phyloP scores from a whole-genome alignment of 1,284 basidiomycete genomes.

The Tylopilus sp. region DNA sequence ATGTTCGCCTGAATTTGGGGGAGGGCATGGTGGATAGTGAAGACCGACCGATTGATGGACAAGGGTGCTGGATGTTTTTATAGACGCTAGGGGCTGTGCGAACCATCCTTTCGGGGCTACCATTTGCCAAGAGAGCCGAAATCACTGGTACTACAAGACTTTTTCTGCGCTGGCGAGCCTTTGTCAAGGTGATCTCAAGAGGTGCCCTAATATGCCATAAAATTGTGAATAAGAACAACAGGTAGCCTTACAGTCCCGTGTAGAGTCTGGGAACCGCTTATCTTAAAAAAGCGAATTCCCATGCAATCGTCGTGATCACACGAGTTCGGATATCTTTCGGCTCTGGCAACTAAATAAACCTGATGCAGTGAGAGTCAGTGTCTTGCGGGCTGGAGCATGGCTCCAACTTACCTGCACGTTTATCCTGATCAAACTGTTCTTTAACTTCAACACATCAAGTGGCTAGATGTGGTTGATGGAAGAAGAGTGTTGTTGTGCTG shows the following conservation, averaged over 20 bases:
- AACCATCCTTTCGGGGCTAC: background rate
- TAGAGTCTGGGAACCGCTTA: too few species aligned
- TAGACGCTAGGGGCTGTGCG: background rate
- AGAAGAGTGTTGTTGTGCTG: background rate
- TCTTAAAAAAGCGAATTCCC: background rate
- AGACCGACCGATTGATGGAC: background rate
- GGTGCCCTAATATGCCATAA: too few species aligned
- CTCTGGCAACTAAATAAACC: slow-evolving; percentile 26
- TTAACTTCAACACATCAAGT: slow-evolving; percentile 53
- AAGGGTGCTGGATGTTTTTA: background rate
- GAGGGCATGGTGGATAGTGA: background rate
- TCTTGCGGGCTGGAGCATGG: background rate
- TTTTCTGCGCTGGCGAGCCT: too few species aligned
- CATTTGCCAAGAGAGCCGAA: background rate
- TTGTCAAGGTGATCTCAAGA: too few species aligned
- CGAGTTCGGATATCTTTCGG: background rate
- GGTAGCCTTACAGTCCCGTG: background rate
- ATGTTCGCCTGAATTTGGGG: background rate
- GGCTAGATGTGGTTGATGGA: slow-evolving; percentile 45
- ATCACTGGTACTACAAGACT: background rate
- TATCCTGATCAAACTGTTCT: slow-evolving; percentile 69
- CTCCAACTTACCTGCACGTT: slow-evolving; percentile 53
- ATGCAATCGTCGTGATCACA: background rate
- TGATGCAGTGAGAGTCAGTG: slow-evolving; percentile 13
- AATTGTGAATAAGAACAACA: too few species aligned